Conservation (phyloP, 176 grass and related monocot genomes). For the Tillandsia fasciculata region DNA sequence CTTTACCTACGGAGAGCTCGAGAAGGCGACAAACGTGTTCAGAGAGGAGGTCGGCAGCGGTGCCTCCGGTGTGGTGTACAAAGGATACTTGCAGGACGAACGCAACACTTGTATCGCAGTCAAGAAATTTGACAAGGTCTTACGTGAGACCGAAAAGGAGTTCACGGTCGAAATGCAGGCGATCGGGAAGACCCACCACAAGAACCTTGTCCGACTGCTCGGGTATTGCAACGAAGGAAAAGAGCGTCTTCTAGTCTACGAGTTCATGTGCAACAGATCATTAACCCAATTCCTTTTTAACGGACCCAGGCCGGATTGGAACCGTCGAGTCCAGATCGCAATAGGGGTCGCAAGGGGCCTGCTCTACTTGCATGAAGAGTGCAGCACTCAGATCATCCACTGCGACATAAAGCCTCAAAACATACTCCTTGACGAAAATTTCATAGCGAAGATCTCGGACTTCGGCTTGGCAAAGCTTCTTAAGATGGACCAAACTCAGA, state of each 20-base stretch:
- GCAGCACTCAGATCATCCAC: conserved; percentile 16
- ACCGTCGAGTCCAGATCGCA: conserved; percentile 2
- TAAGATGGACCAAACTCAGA: conserved; percentile 1
- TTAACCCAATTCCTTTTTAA: not conserved
- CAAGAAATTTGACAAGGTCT: conserved; percentile 6
- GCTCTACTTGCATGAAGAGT: conserved; percentile 15
- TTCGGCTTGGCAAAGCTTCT: conserved; percentile 17
- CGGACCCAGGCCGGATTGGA: not conserved
- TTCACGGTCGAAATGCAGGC: not conserved
- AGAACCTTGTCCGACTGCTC: conserved; percentile 9
- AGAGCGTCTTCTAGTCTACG: conserved; percentile 6
- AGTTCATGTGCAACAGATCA: conserved; percentile 13
- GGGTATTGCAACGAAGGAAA: conserved; percentile 7
- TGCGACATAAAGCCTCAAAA: conserved; percentile 24
- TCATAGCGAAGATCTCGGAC: conserved; percentile 8
- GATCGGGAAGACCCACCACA: conserved; percentile 10
- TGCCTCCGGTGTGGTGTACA: conserved; percentile 8
- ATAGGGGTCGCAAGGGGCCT: conserved; percentile 5
- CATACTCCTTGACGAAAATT: conserved; percentile 9
- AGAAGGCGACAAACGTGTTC: conserved; percentile 9
- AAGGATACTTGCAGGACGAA: not conserved
- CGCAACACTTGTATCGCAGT: not conserved
- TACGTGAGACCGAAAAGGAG: not conserved
- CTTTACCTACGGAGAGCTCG: conserved; percentile 10
- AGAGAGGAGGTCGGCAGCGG: conserved; percentile 3